Base-by-base conservation (phyloP, 2,329 filamentous ascomycete genomes). In the Conoideocrella luteorostrata region DNA sequence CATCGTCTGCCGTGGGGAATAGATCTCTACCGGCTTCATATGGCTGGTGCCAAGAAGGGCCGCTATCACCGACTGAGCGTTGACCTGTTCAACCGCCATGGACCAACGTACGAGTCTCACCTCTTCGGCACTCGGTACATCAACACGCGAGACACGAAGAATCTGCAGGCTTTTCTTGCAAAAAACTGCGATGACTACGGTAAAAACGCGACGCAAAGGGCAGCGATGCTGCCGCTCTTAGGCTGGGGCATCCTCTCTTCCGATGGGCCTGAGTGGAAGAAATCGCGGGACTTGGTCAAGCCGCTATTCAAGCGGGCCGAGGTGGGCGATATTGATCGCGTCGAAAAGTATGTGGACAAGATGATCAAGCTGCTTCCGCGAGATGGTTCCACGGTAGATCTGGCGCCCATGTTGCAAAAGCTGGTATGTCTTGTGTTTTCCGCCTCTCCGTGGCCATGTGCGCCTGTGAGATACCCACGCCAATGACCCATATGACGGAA, bases 281-380 rank as follows among this genome's bases (percentile, higher is more conserved):
- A 30, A 9, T 39, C 35, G 21, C 22, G 42, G 21, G n/a, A 44
- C 6, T 20, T 38, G 22, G 28, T 44, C 9, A 33, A 34, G 20
- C 42, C 42, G 18, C 28, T 44, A 3, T 44, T 44, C 4, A 15
- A 33, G 42, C 21, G 42, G 21, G 42, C 42, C 5, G 28, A 44
- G 28, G 15, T 44, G 28, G 28, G 35, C 15, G 42, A 44, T 15
- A 17, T 44, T 17, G 5, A 21, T 22, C 28, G 35, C 2, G 39
- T 44, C 15, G 30, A 44, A 35, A 44, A 23, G 21, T 35, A 44
- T 34, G 42, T 44, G 15, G 42, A 44, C 28, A n/a, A 29, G n/a
- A n/a, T 44, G 29, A 23, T 44, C 22, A n/a, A 12, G n/a, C 24
- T 39, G 21, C 10, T 44, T 15, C 42, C 42, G 3, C 35, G 35